A percentile compares a stretch with the other conserved stretches of the same genome.
These are phyloP conservation scores for Starmerella etchellsii DNA, from an alignment of 805 yeast species.

Conservation along the genomic window DNA sequence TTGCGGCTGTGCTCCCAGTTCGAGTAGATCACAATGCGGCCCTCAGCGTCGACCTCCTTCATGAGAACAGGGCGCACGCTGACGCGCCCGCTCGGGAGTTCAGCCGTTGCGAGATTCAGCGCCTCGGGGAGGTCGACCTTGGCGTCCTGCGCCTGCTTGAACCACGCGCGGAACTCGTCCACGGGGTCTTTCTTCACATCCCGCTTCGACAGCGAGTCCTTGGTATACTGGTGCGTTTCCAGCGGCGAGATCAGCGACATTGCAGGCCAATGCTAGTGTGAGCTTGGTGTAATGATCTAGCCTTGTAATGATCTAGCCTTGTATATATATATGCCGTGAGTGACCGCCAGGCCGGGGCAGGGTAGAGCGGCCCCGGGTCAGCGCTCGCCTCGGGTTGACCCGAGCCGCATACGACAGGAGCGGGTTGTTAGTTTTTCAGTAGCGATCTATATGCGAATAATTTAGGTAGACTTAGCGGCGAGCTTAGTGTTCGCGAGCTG, in stretches of 20 bases:
- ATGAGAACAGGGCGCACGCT: slow-evolving; percentile 73
- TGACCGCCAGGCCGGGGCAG: too few species aligned
- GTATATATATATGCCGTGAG: too few species aligned
- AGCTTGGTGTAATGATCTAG: too few species aligned
- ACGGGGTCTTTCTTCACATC: slow-evolving; percentile 46
- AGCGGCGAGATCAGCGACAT: slow-evolving; percentile 17
- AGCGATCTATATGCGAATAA: too few species aligned
- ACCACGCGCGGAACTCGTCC: slow-evolving; percentile 73
- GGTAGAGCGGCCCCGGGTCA: too few species aligned
- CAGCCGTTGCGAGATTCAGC: slow-evolving; percentile 76
- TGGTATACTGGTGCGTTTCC: slow-evolving; percentile 19
- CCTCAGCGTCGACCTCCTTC: slow-evolving; percentile 77
- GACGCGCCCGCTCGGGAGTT: slow-evolving; percentile 80
- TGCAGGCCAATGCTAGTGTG: too few species aligned
- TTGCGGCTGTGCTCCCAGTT: slow-evolving; percentile 87
- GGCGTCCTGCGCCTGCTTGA: slow-evolving; percentile 51
- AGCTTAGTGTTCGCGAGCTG: slow-evolving; percentile 31
- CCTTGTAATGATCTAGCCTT: too few species aligned
- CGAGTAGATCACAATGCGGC: slow-evolving; percentile 68
- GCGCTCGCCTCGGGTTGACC: too few species aligned
- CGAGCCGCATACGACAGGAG: too few species aligned
- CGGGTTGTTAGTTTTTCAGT: too few species aligned
- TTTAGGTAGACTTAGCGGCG: neutral
- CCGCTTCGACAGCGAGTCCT: slow-evolving; percentile 44
- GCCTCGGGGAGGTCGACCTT: slow-evolving; percentile 65